Percentiles rank a stretch among this genome's conserved stretches.
Evolutionary conservation across 2,329 filamentous ascomycete genomes (phyloP).

Genomic region (Calonectria henricotiae): DNA sequence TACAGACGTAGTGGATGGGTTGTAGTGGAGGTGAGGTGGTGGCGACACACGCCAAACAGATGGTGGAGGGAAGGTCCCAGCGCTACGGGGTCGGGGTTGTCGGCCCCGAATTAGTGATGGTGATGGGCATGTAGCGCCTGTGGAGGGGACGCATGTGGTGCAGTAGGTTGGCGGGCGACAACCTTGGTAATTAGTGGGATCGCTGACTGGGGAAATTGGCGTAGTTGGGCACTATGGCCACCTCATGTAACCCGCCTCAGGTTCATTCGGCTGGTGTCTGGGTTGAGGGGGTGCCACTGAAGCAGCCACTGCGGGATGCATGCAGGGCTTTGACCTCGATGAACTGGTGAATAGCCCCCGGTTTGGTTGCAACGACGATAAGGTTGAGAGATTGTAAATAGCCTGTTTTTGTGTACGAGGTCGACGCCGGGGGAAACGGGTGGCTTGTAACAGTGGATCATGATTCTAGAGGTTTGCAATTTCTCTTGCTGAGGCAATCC

Average conservation of each 20-base stretch:
- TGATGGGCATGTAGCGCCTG: constrained; percentile 15
- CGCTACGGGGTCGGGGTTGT: constrained; percentile 17
- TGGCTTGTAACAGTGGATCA: not conserved
- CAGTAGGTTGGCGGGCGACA: constrained; percentile 13
- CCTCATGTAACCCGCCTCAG: constrained; percentile 28
- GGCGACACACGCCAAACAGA: constrained; percentile 7
- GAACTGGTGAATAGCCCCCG: constrained; percentile 8
- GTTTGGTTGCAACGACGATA: not conserved
- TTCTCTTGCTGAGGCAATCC: not conserved
- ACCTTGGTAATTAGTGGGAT: constrained; percentile 32
- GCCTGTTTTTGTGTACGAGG: not conserved
- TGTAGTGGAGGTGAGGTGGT: constrained; percentile 20
- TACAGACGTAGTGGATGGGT: not conserved
- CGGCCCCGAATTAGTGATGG: constrained; percentile 21
- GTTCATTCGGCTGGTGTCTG: constrained; percentile 26
- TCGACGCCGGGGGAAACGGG: not conserved
- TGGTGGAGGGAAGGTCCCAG: constrained; percentile 26
- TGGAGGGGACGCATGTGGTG: constrained; percentile 15
- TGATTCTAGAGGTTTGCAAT: not conserved
- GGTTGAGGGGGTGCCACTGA: constrained; percentile 25
- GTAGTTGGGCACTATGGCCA: constrained; percentile 24
- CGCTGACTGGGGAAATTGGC: constrained; percentile 23
- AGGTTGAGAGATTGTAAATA: not conserved
- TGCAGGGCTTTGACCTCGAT: constrained; percentile 31
- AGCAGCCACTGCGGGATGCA: constrained; percentile 31